Evolutionary conservation across 2,329 filamentous ascomycete species (phyloP), one percentile per base, ranked within the genome.

Genomic region (Pestalotiopsis sp.): DNA sequence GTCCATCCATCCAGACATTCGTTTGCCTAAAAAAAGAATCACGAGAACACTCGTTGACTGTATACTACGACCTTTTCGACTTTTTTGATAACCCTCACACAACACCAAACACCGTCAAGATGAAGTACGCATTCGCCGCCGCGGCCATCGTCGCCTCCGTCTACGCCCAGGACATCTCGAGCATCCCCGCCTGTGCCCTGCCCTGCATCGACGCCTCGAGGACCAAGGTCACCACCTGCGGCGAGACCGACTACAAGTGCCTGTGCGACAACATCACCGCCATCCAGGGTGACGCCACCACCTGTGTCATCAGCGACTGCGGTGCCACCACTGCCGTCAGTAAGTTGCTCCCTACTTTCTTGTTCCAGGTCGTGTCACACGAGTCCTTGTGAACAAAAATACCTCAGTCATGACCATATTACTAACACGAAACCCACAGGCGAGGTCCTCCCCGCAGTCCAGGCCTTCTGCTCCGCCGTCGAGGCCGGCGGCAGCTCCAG

Each of bases 61-160:
- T 66, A 66, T 59, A 66, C 17, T 60, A 60, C 27, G 31, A 14
- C 63, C 27, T 38, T 36, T 57, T 23, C 63, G 14, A 25, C 14
- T 45, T 45, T 63, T 38, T 23, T 45, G 65, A 23, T 20, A 57
- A 63, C 57, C 59, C 27, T 36, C 57, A 7, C 25, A 38, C 31
- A 68, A 52, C 45, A 65, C 66, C 57, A 11, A 13, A 11, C 36
- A 41, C 61, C 61, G 39, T 25, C 71, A 76, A 71, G 7, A 76
- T 76, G 75, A 76, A 74, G 72, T 76, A 72, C 72, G 23, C 68
- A 52, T 58, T 73, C 68, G 70, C 70, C 58, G 64, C 66, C 66
- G 56, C 71, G 65, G 74, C 71, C 57, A 56, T 77, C 38, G 69
- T 69, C 49, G 70, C 73, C 57, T 38, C 66, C 41, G 73, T 68